Evolutionary conservation across 306 rosid genomes (phyloP), one percentile per base, ranked within the genome.

Genomic region (Citrullus colocynthis): DNA sequence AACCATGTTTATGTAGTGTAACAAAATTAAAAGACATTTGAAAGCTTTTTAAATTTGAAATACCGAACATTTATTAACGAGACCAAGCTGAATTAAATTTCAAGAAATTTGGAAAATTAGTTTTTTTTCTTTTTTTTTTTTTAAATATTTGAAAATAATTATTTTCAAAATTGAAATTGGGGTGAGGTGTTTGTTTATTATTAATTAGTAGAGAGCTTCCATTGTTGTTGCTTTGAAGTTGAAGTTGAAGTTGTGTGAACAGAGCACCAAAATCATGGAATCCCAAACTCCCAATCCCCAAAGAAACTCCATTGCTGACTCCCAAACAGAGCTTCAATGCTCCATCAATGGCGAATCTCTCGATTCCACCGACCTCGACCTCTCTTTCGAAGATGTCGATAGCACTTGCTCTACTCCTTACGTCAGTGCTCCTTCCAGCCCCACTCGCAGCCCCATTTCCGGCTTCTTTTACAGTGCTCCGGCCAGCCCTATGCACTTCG

Each of bases 381-480:
- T 64, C 30, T 20, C 74, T 32, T 83, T 76, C 14, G 89, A 91
- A 20, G 90, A 91, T 78, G 48, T 83, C 2, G 97, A 91, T 59
- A 87, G 91, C 78, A 78, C 81, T 34, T 91, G 92, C 30, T 89
- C 93, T 20, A 91, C 93, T 1, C 97, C 97, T 11, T 91, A 89
- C 82, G 92, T 91, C 41, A 91, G 97, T 48, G 93, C 97, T 3
- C 97, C 92, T 18, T 91, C 93, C 4, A 91, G 97, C 36, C 97
- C 93, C 9, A 87, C 86, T 30, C 93, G 89, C 0, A 84, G 82
- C 30, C 80, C 89, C 6, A 54, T 75, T 4, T 16, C 83, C 4
- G 88, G 88, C 4, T 91, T 86, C 71, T 91, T 82, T 82, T 91
- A 86, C 85, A 91, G 93, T 7, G 97, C 93, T 1, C 97, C 97